Evolutionary conservation across 208 protist species (phyloP), one percentile per base, ranked within the genome.

Genomic region (Tritrichomonas foetus): DNA sequence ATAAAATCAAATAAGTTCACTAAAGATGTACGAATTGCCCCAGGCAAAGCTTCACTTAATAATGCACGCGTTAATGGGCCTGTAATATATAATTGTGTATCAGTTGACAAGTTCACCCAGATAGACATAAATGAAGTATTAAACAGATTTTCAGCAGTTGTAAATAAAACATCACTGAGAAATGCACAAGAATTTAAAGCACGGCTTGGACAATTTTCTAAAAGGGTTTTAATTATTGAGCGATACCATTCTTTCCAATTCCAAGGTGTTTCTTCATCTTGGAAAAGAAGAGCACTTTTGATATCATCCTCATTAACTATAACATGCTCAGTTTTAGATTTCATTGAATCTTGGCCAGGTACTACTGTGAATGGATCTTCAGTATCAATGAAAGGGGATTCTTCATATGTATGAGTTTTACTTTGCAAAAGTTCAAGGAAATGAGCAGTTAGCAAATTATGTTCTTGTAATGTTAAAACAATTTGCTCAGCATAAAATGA

Each of bases 1-100:
- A 89, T 89, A 47, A 53, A 89, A 27, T 89, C 78, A 20, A 89
- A 61, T 5, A 89, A 16, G 33, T 89, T 89, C 27, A 89, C 78
- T 33, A 89, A 57, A 57, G 2, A 53, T 39, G 25, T 44, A 39
- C 78, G 44, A 27, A 89, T 89, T n/a, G 44, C n/a, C 5, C 39
- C 57, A 39, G 78, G 78, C 20, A 89, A 57, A 57, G 41, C 47
- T 11, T 89, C 78, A 39, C 78, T 89, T 14, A 27, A n/a, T n/a
- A 44, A 89, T 30, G 78, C 41, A 20, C 9, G 9, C 25, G 78
- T 89, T 16, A 89, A 27, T 2, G 39, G 33, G 0, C 47, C 78
- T 33, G 78, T 57, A 20, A 89, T 89, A 57, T 41, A 57, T 89
- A 89, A 13, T 61, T 89, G 44, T 57, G 78, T 89, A 27, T 89